A percentile compares a stretch with the other conserved stretches of the same genome.
phyloP scores from a whole-genome alignment of 345 rosid species.

The Aquilaria malaccensis region DNA sequence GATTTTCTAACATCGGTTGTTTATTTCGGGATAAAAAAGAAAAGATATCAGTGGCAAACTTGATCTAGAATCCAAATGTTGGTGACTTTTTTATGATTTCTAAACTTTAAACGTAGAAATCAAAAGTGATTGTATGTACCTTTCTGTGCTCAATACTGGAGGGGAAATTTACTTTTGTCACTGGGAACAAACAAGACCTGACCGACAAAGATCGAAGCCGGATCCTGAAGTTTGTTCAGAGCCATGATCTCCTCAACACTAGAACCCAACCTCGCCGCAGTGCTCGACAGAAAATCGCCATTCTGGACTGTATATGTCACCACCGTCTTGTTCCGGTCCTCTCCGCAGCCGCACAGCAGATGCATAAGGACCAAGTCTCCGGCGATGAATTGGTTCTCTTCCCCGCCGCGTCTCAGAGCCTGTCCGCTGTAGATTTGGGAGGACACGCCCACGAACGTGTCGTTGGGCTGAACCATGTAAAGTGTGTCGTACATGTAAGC shows the following conservation, averaged over 20 bases:
- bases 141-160: no score
- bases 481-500: constrained; percentile 23
- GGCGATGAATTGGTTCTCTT: constrained; percentile 10
- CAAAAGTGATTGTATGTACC: no score
- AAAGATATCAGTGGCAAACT: no score
- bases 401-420: constrained; percentile 19
- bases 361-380: constrained; percentile 12
- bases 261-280: constrained; percentile 21
- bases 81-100: no score
- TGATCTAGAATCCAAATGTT: no score
- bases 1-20: no score
- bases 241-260: constrained; percentile 11
- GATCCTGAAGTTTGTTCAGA: constrained; percentile 13
- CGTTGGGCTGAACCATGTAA: constrained; percentile 14
- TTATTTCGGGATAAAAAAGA: no score
- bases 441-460: constrained; percentile 3
- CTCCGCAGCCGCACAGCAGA: constrained; percentile 24
- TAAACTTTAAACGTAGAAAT: no score
- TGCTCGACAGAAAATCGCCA: constrained; percentile 13
- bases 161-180: constrained; percentile 11
- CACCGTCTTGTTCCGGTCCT: constrained; percentile 13
- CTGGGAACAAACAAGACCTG: constrained; percentile 30
- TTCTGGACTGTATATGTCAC: constrained; percentile 26
- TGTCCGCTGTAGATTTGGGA: constrained; percentile 18
- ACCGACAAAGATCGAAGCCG: constrained; percentile 22